A percentile compares a stretch with the other conserved stretches of the same genome.
These are phyloP conservation scores for Pelomyxa schiedti DNA, from an alignment of 78 protist genomes.

Conservation along the genomic window DNA sequence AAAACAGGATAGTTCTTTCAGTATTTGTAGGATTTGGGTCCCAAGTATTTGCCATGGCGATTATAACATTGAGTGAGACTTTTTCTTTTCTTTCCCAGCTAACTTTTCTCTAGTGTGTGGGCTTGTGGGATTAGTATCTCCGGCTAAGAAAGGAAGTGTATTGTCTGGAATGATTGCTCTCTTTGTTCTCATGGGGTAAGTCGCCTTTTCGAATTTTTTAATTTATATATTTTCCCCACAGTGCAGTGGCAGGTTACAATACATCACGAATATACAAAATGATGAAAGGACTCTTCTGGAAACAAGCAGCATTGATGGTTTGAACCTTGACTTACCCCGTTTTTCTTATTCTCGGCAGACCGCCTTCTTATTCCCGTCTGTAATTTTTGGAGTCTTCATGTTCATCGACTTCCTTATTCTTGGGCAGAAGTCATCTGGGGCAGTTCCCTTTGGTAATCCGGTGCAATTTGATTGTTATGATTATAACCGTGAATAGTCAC, in stretches of 20 bases:
- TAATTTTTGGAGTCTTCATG: constrained; percentile 54
- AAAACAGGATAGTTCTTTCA: constrained; percentile 51
- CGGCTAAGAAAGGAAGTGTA: constrained; percentile 86
- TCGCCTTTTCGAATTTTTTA: not conserved
- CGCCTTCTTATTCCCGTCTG: constrained; percentile 54
- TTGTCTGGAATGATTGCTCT: constrained; percentile 69
- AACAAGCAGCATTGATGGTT: constrained; percentile 30
- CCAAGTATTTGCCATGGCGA: constrained; percentile 72
- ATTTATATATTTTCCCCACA: constrained; percentile 6
- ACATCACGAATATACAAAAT: constrained; percentile 68
- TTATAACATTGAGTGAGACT: constrained; percentile 48
- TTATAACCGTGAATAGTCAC: constrained; percentile 47
- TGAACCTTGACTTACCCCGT: not conserved
- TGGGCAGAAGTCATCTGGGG: constrained; percentile 69
- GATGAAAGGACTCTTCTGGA: constrained; percentile 76
- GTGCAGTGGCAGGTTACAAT: constrained; percentile 65
- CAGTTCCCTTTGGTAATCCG: constrained; percentile 58
- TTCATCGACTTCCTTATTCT: constrained; percentile 66
- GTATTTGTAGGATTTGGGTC: constrained; percentile 75
- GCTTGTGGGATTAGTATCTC: constrained; percentile 90
- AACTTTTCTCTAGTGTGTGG: constrained; percentile 62
- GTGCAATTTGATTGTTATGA: constrained; percentile 17
- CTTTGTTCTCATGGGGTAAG: constrained; percentile 77
- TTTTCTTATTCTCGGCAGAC: constrained; percentile 17
- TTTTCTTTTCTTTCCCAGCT: not conserved